Percentiles rank a stretch among this genome's conserved stretches.
These are phyloP conservation scores for Hypoxylon sp. DNA, from an alignment of 2,329 filamentous ascomycete genomes.

Conservation along the genomic window DNA sequence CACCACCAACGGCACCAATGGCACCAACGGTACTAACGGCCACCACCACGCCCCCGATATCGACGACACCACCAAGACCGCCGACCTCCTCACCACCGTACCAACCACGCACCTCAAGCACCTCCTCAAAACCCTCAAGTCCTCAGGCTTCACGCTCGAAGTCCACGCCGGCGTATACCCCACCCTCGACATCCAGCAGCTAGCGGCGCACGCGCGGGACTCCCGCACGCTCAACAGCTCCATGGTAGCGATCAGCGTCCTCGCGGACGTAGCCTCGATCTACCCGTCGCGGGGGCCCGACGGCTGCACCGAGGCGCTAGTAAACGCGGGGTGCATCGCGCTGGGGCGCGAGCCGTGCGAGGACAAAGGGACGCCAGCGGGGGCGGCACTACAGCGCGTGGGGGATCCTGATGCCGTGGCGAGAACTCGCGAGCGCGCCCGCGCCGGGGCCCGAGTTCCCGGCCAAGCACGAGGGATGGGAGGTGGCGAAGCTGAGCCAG, in stretches of 20 bases:
- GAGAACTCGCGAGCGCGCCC: constrained; percentile 51
- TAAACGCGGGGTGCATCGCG: constrained; percentile 78
- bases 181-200: constrained; percentile 82
- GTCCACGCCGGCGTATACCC: constrained; percentile 85
- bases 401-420: constrained; percentile 78
- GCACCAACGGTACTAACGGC: constrained; percentile 12
- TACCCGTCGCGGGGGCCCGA: constrained; percentile 72
- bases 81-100: constrained; percentile 48
- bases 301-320: constrained; percentile 72
- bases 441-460: constrained; percentile 61
- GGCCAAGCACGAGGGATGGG: constrained; percentile 68
- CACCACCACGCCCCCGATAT: not conserved
- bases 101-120: constrained; percentile 57
- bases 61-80: constrained; percentile 40
- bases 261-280: constrained; percentile 79
- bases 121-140: constrained; percentile 58
- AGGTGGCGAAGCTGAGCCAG: constrained; percentile 80
- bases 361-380: constrained; percentile 56
- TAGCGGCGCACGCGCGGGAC: constrained; percentile 75
- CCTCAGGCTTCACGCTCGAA: constrained; percentile 68
- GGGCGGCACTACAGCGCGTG: constrained; percentile 74
- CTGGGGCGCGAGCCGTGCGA: constrained; percentile 81
- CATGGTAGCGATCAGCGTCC: constrained; percentile 76
- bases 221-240: constrained; percentile 61
- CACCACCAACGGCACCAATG: not conserved